Conservation (phyloP, 2,329 filamentous ascomycete genomes). For the Harringtonia lauricola region DNA sequence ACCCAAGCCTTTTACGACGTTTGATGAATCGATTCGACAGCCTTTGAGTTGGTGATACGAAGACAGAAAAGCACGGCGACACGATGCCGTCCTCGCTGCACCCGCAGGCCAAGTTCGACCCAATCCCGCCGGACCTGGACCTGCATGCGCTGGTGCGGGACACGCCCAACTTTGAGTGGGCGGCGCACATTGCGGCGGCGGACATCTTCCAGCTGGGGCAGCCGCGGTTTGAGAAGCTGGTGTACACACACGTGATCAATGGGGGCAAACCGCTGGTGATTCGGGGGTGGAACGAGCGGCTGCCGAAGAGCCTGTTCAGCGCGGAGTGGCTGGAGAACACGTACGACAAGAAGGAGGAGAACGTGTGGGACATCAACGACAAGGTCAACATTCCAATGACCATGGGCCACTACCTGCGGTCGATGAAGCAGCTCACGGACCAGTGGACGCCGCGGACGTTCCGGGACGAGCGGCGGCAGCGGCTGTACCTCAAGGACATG, state of each 20-base stretch:
- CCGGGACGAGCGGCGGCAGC: conserved; percentile 67
- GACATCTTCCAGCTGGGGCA: conserved; percentile 69
- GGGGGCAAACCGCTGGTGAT: conserved; percentile 84
- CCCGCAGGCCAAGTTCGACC: conserved; percentile 82
- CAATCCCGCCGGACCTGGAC: conserved; percentile 78
- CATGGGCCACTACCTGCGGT: conserved; percentile 80
- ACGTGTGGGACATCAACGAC: conserved; percentile 67
- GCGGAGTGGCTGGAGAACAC: conserved; percentile 69
- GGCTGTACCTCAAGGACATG: conserved; percentile 93
- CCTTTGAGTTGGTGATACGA: no score
- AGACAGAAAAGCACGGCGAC: no score
- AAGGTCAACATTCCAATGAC: conserved; percentile 73
- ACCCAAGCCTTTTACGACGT: no score
- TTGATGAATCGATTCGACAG: no score
- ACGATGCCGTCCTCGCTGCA: conserved; percentile 63
- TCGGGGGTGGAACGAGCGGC: conserved; percentile 68
- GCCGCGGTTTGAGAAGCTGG: conserved; percentile 74
- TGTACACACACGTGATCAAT: conserved; percentile 71
- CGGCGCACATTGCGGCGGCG: conserved; percentile 64
- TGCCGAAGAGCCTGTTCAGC: conserved; percentile 72
- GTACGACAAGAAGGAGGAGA: conserved; percentile 73
- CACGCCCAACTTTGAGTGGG: conserved; percentile 79
- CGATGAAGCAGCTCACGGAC: conserved; percentile 72
- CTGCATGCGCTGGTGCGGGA: conserved; percentile 63
- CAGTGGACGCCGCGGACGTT: conserved; percentile 71